Percentiles rank a stretch among this genome's conserved stretches.
phyloP scores from a whole-genome alignment of 768 basidiomycete species.

The Dioszegia aurantiaca region DNA sequence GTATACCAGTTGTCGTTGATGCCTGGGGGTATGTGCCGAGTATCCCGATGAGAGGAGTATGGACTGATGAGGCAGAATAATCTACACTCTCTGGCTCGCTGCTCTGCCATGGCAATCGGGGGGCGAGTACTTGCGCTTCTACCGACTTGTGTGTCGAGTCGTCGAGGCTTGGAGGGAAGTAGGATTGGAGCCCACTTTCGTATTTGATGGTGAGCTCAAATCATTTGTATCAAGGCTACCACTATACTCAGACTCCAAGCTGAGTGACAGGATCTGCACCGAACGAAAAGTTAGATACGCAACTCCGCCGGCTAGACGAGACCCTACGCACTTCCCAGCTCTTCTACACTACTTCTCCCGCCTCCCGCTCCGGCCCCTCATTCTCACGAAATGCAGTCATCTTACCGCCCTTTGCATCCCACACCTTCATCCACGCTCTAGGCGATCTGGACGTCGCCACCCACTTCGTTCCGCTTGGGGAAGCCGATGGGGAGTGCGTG shows the following conservation, averaged over 20 bases:
- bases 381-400: constrained; percentile 34
- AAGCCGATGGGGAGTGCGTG: constrained; percentile 50
- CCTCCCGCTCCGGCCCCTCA: constrained; percentile 45
- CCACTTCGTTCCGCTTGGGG: constrained; percentile 46
- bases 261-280: constrained; percentile 46
- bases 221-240: background rate
- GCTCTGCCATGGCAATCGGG: constrained; percentile 48
- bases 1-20: constrained; percentile 47
- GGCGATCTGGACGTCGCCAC: constrained; percentile 31
- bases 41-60: background rate
- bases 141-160: constrained; percentile 34
- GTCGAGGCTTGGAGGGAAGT: constrained; percentile 42
- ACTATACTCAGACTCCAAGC: background rate
- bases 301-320: constrained; percentile 30
- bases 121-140: constrained; percentile 50
- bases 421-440: constrained; percentile 44
- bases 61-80: constrained; percentile 34
- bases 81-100: constrained; percentile 46
- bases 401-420: constrained; percentile 47
- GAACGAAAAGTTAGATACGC: constrained; percentile 45
- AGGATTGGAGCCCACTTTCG: constrained; percentile 48
- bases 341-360: constrained; percentile 50
- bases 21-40: constrained; percentile 49
- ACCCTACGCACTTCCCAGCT: constrained; percentile 35
- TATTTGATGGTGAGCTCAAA: constrained; percentile 51